Evolutionary conservation across 352 stramenopile genomes (phyloP), one percentile per base, ranked within the genome.

Genomic region (Aphanomyces invadans): DNA sequence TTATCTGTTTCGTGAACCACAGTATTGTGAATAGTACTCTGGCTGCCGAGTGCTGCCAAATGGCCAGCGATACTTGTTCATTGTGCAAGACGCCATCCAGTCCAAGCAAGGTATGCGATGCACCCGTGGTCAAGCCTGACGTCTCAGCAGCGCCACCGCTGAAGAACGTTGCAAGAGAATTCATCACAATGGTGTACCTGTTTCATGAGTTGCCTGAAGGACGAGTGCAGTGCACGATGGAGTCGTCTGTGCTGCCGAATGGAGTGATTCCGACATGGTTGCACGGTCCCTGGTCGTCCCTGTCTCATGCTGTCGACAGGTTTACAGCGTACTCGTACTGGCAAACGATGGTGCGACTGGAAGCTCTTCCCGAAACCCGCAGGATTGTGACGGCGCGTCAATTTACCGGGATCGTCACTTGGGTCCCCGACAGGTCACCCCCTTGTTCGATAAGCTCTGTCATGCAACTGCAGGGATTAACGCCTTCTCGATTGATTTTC

Each of bases 401-500:
- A 11, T 32, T 57, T 26, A 21, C n/a, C 9, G 38, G 38, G 38
- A 45, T 32, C 17, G n/a, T 32, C 21, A n/a, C 42, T 10, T 67
- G 60, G 60, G 60, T 67, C 11, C 60, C 60, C 15, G 60, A 67
- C 48, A 51, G 23, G 60, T 67, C 39, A 4, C 17, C 19, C 56
- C 17, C 15, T 19, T 17, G 17, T 9, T n/a, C n/a, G 15, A 42
- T 42, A 28, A 4, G 3, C 2, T 65, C 2, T 7, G 17, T 28
- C 9, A 15, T 21, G 17, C n/a, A n/a, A n/a, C n/a, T n/a, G n/a
- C n/a, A n/a, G n/a, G n/a, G n/a, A n/a, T n/a, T n/a, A n/a, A n/a
- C n/a, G n/a, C n/a, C n/a, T n/a, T n/a, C n/a, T n/a, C n/a, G n/a
- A n/a, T n/a, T n/a, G n/a, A n/a, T n/a, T 26, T 9, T n/a, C 12